Conservation (phyloP, 2,329 filamentous ascomycete genomes). For the Chrysoporthe deuterocubensis region DNA sequence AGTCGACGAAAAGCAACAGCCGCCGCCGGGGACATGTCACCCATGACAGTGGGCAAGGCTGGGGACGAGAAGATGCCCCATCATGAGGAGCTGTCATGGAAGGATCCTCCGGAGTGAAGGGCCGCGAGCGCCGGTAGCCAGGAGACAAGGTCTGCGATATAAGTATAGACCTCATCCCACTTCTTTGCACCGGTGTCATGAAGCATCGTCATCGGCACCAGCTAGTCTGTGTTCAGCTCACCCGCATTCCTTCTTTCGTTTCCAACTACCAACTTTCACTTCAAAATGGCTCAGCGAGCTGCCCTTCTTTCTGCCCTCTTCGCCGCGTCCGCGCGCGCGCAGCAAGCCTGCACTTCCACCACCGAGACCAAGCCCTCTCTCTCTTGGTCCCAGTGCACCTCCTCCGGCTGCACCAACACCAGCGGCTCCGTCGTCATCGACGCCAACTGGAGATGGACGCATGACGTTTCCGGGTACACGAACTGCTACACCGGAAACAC, state of each 20-base stretch:
- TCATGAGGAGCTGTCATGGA: not conserved
- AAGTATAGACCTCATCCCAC: constrained; percentile 19
- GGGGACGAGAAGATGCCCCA: constrained; percentile 3
- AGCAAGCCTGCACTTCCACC: constrained; percentile 54
- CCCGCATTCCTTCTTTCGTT: constrained; percentile 21
- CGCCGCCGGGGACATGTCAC: not conserved
- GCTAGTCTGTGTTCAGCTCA: constrained; percentile 22
- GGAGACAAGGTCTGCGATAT: constrained; percentile 14
- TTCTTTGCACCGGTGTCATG: not conserved
- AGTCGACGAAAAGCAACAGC: constrained; percentile 9
- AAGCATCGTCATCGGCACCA: constrained; percentile 20
- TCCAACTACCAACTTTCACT: constrained; percentile 26
- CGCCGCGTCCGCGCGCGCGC: constrained; percentile 47
- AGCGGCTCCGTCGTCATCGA: constrained; percentile 59
- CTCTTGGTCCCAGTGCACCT: constrained; percentile 57
- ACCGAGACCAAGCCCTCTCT: constrained; percentile 58
- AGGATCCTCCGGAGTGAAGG: constrained; percentile 1
- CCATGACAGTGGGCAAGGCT: constrained; percentile 3
- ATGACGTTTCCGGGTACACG: constrained; percentile 48
- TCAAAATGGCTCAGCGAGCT: constrained; percentile 29
- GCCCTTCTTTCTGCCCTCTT: constrained; percentile 44
- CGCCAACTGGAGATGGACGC: constrained; percentile 66
- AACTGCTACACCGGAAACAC: constrained; percentile 63
- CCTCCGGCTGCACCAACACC: constrained; percentile 54
- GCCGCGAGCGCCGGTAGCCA: not conserved